Base-by-base conservation (phyloP, 2,329 filamentous ascomycete species). In the Phyllosticta citrichinensis region DNA sequence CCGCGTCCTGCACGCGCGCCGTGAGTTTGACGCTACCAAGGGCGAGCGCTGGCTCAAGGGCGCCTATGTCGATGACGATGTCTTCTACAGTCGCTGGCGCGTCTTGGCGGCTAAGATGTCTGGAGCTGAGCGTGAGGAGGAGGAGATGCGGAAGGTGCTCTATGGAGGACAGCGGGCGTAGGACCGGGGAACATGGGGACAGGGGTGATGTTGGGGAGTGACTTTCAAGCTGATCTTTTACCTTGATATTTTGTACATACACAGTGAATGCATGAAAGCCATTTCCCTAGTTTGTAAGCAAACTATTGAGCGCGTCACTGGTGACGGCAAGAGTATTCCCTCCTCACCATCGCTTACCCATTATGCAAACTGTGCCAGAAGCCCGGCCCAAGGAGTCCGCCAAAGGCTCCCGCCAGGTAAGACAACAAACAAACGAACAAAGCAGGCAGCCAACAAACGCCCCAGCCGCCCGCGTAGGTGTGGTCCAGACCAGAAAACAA, bases 41-140 rank as follows among this genome's bases (percentile, higher is more conserved):
- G 89, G 89, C 0, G 81, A 85, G 63, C 80, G 93, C 58, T 96
- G 90, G 89, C 75, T 97, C 60, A 88, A 89, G 66, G 94, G 94
- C 4, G 83, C 89, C 0, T 99, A 97, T 74, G 80, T 97, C 27
- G 83, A 88, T 64, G 78, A 81, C 5, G 86, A 89, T 75, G 82
- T 83, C 1, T 81, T 86, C 58, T 68, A 74, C 60, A 75, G 73
- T 58, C 27, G 59, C 25, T 56, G 59, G 59, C 35, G 59, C 25
- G 59, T 56, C 10, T 33, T 61, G 55, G 50, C 47, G 27, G 59
- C 52, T 27, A 47, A 11, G 55, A 20, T 25, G 5, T 54, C 50
- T n/a, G 59, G 59, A 14, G 51, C 35, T 20, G 54, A 52, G 47
- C 25, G 47, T 6, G 54, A 53, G 54, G 20, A 55, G 10, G 54